A percentile compares a stretch with the other conserved stretches of the same genome.
Evolutionary conservation across 192 early-diverging fungal species (phyloP).

Genomic region (Backusella parvicylindrica): DNA sequence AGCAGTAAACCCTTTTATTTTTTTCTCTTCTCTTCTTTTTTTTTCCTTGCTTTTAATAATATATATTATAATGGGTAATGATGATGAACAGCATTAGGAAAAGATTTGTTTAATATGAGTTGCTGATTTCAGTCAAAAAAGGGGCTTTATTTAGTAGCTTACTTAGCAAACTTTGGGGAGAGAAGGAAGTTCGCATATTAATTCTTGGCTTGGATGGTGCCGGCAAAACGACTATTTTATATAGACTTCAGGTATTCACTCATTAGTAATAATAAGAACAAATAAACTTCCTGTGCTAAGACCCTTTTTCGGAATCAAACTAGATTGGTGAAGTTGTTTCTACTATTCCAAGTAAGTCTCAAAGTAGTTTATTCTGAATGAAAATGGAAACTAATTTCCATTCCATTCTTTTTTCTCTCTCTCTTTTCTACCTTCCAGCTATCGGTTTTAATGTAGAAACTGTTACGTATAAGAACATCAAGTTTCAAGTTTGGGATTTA

Average conservation of each 20-base stretch:
- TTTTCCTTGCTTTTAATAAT: neutral
- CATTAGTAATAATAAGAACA: neutral
- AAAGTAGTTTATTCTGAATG: neutral
- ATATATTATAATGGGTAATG: neutral
- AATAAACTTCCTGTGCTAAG: constrained; percentile 37
- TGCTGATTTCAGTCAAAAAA: constrained; percentile 29
- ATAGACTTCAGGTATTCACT: constrained; percentile 80
- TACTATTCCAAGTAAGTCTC: constrained; percentile 84
- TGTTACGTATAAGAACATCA: constrained; percentile 95
- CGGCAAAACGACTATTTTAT: constrained; percentile 97
- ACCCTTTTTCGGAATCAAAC: constrained; percentile 12
- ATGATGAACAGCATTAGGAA: neutral
- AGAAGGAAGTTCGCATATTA: constrained; percentile 93
- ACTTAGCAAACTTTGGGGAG: constrained; percentile 82
- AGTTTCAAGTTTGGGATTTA: constrained; percentile 98
- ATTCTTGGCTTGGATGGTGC: constrained; percentile 96
- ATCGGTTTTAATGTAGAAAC: constrained; percentile 91
- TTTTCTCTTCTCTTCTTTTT: neutral
- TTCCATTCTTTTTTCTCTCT: constrained; percentile 4
- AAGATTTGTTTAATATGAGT: neutral
- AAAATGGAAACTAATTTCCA: neutral
- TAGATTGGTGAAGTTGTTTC: constrained; percentile 97
- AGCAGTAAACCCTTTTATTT: no score
- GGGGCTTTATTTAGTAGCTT: constrained; percentile 72
- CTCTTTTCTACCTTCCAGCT: no score